Evolutionary conservation across 2,329 filamentous ascomycete species (phyloP), one percentile per base, ranked within the genome.

Genomic region (Colletotrichum acutatum): DNA sequence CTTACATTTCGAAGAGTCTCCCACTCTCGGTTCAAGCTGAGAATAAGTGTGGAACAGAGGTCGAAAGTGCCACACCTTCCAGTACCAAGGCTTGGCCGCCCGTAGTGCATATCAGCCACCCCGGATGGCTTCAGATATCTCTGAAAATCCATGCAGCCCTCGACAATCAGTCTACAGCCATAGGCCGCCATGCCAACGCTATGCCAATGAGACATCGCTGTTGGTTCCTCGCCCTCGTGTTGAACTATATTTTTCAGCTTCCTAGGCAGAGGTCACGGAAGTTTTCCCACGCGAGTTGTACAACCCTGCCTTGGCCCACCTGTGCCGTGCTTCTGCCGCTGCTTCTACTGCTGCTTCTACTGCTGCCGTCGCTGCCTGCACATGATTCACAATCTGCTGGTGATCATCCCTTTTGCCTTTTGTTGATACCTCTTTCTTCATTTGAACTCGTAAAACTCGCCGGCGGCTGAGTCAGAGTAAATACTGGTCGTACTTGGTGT

Each of bases 201-300:
- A 67, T 57, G n/a, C 52, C 64, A 42, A 46, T 46, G 54, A 24
- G 7, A 8, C 19, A 16, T 24, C 37, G 19, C 12, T 12, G 24
- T 46, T 22, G 22, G 32, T 5, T 22, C 14, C 34, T 34, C 34
- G 26, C 34, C 49, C 5, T 19, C n/a, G 54, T 24, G 42, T 58
- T 42, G 14, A 9, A 32, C 37, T n/a, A n/a, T n/a, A n/a, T n/a
- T 5, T n/a, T 49, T 42, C 28, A 37, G 34, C 22, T n/a, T 19
- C 37, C 37, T 22, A 37, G 22, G 24, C 32, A 65, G n/a, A 19
- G 2, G 32, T 28, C 7, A 16, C 59, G 59, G 60, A 37, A 24
- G 3, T 19, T 60, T 65, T 60, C 9, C 68, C 60, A 52, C 57
- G 46, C 58, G 60, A 49, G 66, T 60, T 37, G 59, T 28, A 72